phyloP scores from a whole-genome alignment of 2,329 filamentous ascomycete genomes.

The Calonectria multiphialidica region DNA sequence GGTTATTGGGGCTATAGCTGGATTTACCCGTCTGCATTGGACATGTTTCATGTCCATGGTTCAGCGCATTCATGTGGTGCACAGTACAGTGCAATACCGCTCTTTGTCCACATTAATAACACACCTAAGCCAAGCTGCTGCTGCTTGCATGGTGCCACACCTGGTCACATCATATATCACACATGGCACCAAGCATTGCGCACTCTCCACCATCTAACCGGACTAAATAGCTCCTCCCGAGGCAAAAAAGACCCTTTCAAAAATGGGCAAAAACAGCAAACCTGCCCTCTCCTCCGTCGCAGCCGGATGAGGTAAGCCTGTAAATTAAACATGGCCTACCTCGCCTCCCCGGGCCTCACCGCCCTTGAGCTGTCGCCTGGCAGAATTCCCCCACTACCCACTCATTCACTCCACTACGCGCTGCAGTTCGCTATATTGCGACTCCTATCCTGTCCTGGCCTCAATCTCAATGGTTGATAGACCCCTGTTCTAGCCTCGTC shows the following conservation, averaged over 20 bases:
- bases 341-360: conserved; percentile 11
- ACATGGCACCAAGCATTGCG: neutral
- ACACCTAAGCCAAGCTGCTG: neutral
- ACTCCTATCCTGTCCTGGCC: conserved; percentile 23
- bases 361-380: conserved; percentile 21
- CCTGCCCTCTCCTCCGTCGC: neutral
- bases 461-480: neutral
- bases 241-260: neutral
- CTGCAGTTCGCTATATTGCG: conserved; percentile 17
- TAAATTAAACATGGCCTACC: neutral
- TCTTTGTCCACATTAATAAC: neutral
- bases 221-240: neutral
- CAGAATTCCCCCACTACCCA: conserved; percentile 30
- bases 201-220: neutral
- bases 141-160: neutral
- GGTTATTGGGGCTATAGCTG: neutral
- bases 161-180: neutral
- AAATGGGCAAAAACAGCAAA: neutral
- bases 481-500: neutral
- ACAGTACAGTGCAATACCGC: neutral
- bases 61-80: neutral
- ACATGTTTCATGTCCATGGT: neutral
- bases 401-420: conserved; percentile 7
- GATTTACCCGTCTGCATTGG: neutral
- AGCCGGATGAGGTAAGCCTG: conserved; percentile 3